Conservation (phyloP, 2,329 filamentous ascomycete genomes). For the Cercospora sp. region DNA sequence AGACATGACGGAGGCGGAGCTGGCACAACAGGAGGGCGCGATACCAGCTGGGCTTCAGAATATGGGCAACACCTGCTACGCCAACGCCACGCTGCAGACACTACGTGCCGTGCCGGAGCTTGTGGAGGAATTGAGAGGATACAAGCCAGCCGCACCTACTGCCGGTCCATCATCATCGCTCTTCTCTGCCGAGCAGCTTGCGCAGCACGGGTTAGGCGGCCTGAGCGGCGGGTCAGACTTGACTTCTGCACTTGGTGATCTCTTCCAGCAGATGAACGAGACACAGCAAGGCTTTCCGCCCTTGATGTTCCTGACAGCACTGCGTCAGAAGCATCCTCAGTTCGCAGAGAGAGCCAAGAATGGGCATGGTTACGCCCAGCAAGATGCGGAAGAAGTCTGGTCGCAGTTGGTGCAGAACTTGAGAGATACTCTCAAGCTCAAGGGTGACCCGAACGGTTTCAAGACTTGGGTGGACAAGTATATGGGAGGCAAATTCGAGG, state of each 20-base stretch:
- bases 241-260: conserved; percentile 72
- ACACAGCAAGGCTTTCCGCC: conserved; percentile 88
- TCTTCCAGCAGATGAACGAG: conserved; percentile 86
- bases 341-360: conserved; percentile 87
- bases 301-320: conserved; percentile 74
- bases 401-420: conserved; percentile 88
- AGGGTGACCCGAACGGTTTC: conserved; percentile 63
- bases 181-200: conserved; percentile 40
- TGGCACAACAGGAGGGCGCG: conserved; percentile 77
- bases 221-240: conserved; percentile 67
- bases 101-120: conserved; percentile 87
- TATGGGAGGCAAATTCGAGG: conserved; percentile 79
- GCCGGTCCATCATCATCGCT: conserved; percentile 34
- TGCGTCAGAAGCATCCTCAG: conserved; percentile 81
- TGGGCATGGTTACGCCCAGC: conserved; percentile 86
- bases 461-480: conserved; percentile 72
- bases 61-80: conserved; percentile 95
- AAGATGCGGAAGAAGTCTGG: conserved; percentile 98
- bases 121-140: conserved; percentile 72
- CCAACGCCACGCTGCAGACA: conserved; percentile 95
- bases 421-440: conserved; percentile 72
- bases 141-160: conserved; percentile 43
- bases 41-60: conserved; percentile 88
- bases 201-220: conserved; percentile 58
- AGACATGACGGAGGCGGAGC: conserved; percentile 95